phyloP scores from a whole-genome alignment of 768 basidiomycete genomes.

The Lactarius hengduanensis region DNA sequence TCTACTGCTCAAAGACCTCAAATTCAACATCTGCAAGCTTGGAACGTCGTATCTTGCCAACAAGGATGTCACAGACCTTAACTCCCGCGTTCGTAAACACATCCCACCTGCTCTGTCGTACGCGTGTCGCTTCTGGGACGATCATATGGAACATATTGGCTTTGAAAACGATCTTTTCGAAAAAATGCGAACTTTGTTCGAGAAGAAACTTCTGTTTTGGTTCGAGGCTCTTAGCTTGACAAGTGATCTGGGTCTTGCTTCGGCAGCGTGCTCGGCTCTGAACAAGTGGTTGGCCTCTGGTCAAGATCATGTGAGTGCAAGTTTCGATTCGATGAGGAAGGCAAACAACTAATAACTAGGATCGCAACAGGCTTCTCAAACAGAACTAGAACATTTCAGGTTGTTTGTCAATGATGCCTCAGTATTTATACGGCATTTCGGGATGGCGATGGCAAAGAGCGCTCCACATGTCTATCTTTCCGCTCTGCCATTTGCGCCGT shows the following conservation, averaged over 20 bases:
- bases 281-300: no score
- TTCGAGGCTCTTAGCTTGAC: no score
- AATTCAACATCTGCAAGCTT: conserved; percentile 5
- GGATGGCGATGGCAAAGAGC: no score
- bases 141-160: neutral
- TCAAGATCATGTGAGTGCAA: no score
- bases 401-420: no score
- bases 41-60: neutral
- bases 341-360: no score
- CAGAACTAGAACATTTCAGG: no score
- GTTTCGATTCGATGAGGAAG: no score
- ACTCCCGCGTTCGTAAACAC: neutral
- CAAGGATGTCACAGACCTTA: neutral
- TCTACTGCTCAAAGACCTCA: neutral
- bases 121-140: conserved; percentile 7
- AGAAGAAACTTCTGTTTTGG: neutral
- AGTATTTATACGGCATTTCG: no score
- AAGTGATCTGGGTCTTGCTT: neutral
- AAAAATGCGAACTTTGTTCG: neutral
- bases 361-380: no score
- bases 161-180: neutral
- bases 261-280: neutral
- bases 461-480: no score
- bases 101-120: neutral
- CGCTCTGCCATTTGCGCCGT: no score